These are phyloP conservation scores for Salvia sclarea DNA, from an alignment of 305 asterid genomes.

Conservation along the genomic window DNA sequence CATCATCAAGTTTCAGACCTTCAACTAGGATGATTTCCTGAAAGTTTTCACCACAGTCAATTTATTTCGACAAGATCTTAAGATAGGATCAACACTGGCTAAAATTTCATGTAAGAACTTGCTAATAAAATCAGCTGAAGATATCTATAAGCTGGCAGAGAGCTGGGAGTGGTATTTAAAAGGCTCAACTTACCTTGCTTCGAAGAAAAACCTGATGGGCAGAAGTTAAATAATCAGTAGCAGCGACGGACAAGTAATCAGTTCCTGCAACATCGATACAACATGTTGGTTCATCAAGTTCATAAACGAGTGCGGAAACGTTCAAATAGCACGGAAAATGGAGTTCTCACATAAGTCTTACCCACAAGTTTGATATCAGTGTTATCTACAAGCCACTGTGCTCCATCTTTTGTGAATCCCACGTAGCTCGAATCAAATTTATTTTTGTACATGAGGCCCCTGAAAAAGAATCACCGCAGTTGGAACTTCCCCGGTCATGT, in stretches of 20 bases:
- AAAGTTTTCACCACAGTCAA: no score
- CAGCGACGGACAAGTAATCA: conserved; percentile 81
- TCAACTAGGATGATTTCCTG: conserved; percentile 93
- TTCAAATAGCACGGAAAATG: neutral
- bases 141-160: neutral
- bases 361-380: conserved; percentile 97
- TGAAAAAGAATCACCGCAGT: no score
- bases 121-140: neutral
- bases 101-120: no score
- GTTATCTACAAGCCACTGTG: conserved; percentile 92
- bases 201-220: no score
- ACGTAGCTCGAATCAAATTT: conserved; percentile 85
- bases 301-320: neutral
- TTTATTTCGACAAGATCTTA: no score
- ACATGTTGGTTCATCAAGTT: conserved; percentile 13
- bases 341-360: conserved; percentile 31
- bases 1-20: conserved; percentile 83
- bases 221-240: no score
- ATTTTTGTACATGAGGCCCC: conserved; percentile 82
- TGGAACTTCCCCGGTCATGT: no score
- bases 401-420: conserved; percentile 95
- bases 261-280: conserved; percentile 57
- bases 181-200: no score
- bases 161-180: neutral
- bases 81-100: no score